Evolutionary conservation across 495 filamentous ascomycete genomes (phyloP), one percentile per base, ranked within the genome.

Genomic region (Copromyces sp.): DNA sequence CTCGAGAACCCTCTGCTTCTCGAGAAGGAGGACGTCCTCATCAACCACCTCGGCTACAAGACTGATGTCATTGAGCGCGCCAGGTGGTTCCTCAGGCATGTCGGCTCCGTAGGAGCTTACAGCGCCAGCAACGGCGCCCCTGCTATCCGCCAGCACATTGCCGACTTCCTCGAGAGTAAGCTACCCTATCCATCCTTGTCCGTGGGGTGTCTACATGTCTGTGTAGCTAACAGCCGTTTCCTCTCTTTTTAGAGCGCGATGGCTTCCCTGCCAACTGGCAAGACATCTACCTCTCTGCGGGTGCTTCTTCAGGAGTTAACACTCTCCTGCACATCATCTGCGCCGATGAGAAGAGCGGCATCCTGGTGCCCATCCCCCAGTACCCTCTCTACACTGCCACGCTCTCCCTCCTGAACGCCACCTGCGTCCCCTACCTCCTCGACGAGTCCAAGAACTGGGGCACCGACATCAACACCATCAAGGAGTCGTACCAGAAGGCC

Each of bases 351-450:
- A 86, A 90, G 29, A 91, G 92, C 9, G 95, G 95, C 71, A 88
- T 99, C 39, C 88, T 99, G 39, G 91, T 99, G 29, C 95, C 95
- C 6, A 98, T 99, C 74, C 95, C 95, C 9, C 95, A 99, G 82
- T 99, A 99, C 80, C 95, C 95, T 12, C 90, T 99, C 45, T 99
- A 99, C 83, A 98, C 96, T 38, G 95, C 95, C 45, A 97, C 95
- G 3, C 88, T 99, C 70, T 82, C 94, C 32, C 83, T 99, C 17
- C 86, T 97, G 73, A 89, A 97, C 81, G 93, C 96, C 17, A 87
- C 87, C 47, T 93, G 91, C 77, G 95, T 99, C 32, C 94, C 94
- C 14, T 99, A 99, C 82, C 91, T 92, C 81, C 88, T 99, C 68
- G 91, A 98, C 72, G 95, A 99, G 82, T 81, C 87, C 70, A 88